Evolutionary conservation across 192 early-diverging fungal species (phyloP).

Genomic region (Helicostylum pulchrum): DNA sequence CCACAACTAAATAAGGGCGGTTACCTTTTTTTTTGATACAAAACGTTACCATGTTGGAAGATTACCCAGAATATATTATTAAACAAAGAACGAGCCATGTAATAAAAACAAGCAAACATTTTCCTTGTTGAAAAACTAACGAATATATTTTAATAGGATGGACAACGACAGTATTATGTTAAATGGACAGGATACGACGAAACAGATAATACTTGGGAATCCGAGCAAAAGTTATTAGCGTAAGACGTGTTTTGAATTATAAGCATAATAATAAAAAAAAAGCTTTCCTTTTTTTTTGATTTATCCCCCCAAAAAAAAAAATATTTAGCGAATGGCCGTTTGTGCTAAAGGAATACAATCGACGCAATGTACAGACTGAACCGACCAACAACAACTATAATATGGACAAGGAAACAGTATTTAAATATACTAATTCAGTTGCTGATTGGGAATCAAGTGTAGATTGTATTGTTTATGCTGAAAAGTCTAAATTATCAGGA

Average conservation of each 20-base stretch:
- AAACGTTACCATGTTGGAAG: too few relatives aligned
- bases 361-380: not conserved
- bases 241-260: not conserved
- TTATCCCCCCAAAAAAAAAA: not conserved
- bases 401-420: not conserved
- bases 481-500: constrained; percentile 1
- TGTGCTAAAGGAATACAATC: not conserved
- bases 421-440: not conserved
- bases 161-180: not conserved
- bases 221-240: not conserved
- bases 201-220: not conserved
- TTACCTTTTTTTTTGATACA: too few relatives aligned
- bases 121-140: too few relatives aligned
- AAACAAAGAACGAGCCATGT: too few relatives aligned
- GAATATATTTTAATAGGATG: not conserved
- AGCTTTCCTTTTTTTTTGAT: too few relatives aligned
- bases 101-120: too few relatives aligned
- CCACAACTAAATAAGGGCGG: too few relatives aligned
- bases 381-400: not conserved
- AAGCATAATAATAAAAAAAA: not conserved
- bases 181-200: constrained; percentile 10
- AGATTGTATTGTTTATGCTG: not conserved
- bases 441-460: not conserved
- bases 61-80: too few relatives aligned
- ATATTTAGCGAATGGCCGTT: not conserved